Conservation (phyloP, 768 basidiomycete species). For the Chiua virens region DNA sequence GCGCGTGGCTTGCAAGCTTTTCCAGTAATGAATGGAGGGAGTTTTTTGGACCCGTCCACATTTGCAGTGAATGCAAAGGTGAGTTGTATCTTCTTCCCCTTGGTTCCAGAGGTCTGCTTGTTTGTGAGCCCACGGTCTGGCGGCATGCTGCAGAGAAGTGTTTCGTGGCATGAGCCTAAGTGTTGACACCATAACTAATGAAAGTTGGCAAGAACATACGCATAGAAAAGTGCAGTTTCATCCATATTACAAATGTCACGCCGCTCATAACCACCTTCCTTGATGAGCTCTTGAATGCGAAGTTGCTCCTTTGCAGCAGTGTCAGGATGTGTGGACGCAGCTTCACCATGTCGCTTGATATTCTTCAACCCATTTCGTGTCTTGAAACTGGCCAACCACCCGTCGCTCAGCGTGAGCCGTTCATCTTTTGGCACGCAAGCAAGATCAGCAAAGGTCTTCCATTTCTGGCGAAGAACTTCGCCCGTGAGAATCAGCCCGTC, state of each 20-base stretch:
- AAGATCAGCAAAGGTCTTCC: slow-evolving; percentile 8
- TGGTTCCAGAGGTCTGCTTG: not conserved
- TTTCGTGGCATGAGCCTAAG: too few relatives aligned
- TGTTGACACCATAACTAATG: too few relatives aligned
- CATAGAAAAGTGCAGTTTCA: slow-evolving; percentile 37
- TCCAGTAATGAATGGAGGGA: not conserved
- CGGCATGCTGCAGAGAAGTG: not conserved
- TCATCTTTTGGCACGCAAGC: slow-evolving; percentile 33
- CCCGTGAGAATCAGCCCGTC: slow-evolving; percentile 33
- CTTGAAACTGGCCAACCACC: slow-evolving; percentile 24
- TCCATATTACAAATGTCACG: slow-evolving; percentile 40
- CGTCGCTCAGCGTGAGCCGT: slow-evolving; percentile 32
- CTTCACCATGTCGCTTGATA: slow-evolving; percentile 35
- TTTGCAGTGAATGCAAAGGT: too few relatives aligned
- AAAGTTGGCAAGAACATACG: slow-evolving; percentile 20
- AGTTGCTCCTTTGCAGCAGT: slow-evolving; percentile 27
- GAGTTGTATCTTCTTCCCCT: too few relatives aligned
- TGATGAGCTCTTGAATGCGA: slow-evolving; percentile 27
- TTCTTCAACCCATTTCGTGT: not conserved
- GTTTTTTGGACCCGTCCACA: too few relatives aligned
- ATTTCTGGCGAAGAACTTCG: slow-evolving; percentile 13
- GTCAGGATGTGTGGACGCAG: slow-evolving; percentile 21
- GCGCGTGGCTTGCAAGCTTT: not conserved
- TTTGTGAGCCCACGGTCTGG: not conserved
- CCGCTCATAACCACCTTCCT: slow-evolving; percentile 24